Percentiles rank a stretch among this genome's conserved stretches.
Evolutionary conservation across 2,329 filamentous ascomycete species (phyloP).

Genomic region (Aspergillus sp.): DNA sequence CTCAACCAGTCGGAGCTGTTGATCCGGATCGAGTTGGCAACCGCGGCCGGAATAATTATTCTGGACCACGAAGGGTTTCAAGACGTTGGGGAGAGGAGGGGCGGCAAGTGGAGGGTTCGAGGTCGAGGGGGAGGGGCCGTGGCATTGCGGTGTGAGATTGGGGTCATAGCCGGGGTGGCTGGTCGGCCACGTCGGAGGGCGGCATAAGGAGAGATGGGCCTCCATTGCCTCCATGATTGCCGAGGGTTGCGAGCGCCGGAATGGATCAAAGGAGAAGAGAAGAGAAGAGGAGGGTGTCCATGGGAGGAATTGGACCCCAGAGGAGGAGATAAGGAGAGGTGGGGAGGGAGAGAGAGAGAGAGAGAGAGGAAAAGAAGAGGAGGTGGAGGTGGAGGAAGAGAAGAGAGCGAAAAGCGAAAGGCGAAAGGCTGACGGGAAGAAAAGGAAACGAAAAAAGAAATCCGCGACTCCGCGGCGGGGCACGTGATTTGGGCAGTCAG

Average conservation of each 20-base stretch:
- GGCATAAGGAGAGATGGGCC: background rate
- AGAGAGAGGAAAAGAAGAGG: background rate
- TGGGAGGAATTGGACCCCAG: background rate
- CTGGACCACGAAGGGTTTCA: background rate
- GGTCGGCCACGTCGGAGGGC: background rate
- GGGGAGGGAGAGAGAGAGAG: background rate
- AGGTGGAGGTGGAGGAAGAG: background rate
- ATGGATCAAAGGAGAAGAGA: background rate
- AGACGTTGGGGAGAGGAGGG: background rate
- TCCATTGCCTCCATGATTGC: background rate
- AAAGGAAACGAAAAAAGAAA: slow-evolving; percentile 6
- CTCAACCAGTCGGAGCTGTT: slow-evolving; percentile 19
- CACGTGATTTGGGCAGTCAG: background rate
- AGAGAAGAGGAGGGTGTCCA: background rate
- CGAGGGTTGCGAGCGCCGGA: too few relatives aligned
- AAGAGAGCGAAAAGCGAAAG: background rate
- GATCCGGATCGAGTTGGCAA: slow-evolving; percentile 10
- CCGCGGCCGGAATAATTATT: background rate
- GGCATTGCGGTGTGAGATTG: background rate
- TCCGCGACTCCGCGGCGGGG: background rate
- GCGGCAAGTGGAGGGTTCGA: background rate
- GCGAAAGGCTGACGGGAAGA: slow-evolving; percentile 4
- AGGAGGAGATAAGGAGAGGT: background rate
- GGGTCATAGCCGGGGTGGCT: background rate
- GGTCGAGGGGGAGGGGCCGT: background rate